Evolutionary conservation across 2,329 filamentous ascomycete genomes (phyloP).

Genomic region (Emmonsiellopsis sp.): DNA sequence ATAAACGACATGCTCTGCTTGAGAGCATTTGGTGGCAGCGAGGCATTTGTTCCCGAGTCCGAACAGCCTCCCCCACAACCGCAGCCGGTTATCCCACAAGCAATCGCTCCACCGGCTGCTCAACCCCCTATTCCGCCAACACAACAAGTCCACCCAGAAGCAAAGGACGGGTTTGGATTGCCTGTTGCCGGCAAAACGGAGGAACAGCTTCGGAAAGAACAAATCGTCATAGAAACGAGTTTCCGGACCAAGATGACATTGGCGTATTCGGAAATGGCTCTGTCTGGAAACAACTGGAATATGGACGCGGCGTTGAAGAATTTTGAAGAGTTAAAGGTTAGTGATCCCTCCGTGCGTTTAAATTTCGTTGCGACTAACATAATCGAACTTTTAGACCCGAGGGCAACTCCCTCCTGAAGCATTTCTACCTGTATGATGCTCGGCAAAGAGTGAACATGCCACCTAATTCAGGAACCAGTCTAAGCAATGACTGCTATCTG

Average conservation of each 20-base stretch:
- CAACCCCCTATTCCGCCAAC: conserved; percentile 17
- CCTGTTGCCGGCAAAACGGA: conserved; percentile 35
- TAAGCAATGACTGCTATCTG: neutral
- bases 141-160: conserved; percentile 15
- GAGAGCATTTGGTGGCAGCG: conserved; percentile 53
- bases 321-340: conserved; percentile 67
- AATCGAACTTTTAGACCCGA: conserved; percentile 6
- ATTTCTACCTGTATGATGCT: conserved; percentile 10
- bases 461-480: neutral
- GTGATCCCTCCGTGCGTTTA: conserved; percentile 10
- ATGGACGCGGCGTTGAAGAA: conserved; percentile 63
- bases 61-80: conserved; percentile 28
- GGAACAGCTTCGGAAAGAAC: conserved; percentile 52
- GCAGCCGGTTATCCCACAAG: conserved; percentile 26
- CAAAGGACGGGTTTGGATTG: conserved; percentile 31
- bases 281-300: conserved; percentile 72
- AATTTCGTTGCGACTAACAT: neutral
- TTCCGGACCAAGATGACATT: conserved; percentile 71
- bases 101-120: conserved; percentile 9
- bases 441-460: neutral
- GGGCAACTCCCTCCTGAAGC: conserved; percentile 12
- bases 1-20: conserved; percentile 71
- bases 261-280: conserved; percentile 69
- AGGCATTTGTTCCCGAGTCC: conserved; percentile 41
- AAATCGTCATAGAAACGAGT: conserved; percentile 62